Conservation (phyloP, 75 land plant genomes). For the Larix kaempferi region DNA sequence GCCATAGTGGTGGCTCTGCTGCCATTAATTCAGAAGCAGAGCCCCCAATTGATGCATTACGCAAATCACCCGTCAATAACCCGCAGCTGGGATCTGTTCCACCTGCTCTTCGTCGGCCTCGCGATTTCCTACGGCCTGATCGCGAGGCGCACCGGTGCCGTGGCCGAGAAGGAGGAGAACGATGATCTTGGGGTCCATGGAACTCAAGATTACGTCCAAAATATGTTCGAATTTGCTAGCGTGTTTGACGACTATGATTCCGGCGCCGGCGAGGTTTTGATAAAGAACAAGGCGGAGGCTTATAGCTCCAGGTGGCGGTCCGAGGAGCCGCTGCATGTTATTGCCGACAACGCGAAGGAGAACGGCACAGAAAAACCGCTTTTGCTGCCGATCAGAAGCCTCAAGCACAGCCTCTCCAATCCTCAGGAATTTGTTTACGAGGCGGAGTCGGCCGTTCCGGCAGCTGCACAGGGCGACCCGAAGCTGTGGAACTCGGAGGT, state of each 20-base stretch:
- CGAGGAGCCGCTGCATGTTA: constrained; percentile 27
- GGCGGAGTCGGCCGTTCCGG: background rate
- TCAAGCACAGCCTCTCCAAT: constrained; percentile 18
- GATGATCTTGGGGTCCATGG: constrained; percentile 6
- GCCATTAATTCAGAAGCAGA: constrained; percentile 37
- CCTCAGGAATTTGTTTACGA: background rate
- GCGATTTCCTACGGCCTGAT: constrained; percentile 60
- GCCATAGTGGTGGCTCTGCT: constrained; percentile 18
- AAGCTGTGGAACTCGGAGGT: background rate
- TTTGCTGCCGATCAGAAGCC: constrained; percentile 38
- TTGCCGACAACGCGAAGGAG: constrained; percentile 13
- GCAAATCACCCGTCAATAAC: constrained; percentile 20
- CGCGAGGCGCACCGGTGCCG: constrained; percentile 21
- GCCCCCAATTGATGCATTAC: constrained; percentile 29
- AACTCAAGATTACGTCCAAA: constrained; percentile 17
- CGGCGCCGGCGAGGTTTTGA: constrained; percentile 9
- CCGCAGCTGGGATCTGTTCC: constrained; percentile 52
- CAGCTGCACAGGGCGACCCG: background rate
- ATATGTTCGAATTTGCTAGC: constrained; percentile 28
- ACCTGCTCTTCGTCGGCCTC: constrained; percentile 44
- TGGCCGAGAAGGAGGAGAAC: constrained; percentile 10
- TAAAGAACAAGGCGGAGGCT: constrained; percentile 13
- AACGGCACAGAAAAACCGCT: constrained; percentile 19
- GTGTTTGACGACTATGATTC: constrained; percentile 33
- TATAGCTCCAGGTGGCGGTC: constrained; percentile 26